Evolutionary conservation across 257 asterid species (phyloP).

Genomic region (Ocimum tenuiflorum): DNA sequence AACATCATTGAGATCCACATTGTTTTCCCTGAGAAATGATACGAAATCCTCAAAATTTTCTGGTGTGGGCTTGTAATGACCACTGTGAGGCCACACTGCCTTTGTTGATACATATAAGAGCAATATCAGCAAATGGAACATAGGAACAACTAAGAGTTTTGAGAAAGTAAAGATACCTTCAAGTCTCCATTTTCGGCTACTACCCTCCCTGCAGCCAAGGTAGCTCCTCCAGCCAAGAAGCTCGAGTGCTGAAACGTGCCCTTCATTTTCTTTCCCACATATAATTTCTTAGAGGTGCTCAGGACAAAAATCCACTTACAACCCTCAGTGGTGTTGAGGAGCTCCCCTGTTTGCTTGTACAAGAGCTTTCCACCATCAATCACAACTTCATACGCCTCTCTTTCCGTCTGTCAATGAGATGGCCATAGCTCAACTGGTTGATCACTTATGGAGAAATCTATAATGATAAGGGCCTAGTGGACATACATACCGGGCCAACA

Average conservation of each 20-base stretch:
- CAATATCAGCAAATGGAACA: too few species aligned
- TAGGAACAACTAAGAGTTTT: too few species aligned
- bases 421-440: not conserved
- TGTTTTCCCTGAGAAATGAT: conserved; percentile 41
- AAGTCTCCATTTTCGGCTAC: conserved; percentile 48
- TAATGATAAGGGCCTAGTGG: not conserved
- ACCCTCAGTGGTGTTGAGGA: conserved; percentile 35
- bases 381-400: conserved; percentile 46
- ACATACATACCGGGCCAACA: conserved; percentile 57
- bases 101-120: too few species aligned
- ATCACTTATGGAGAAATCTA: not conserved
- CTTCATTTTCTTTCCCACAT: conserved; percentile 51
- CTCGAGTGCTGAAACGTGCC: conserved; percentile 66
- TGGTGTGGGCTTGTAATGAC: conserved; percentile 55
- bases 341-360: conserved; percentile 42
- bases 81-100: conserved; percentile 82
- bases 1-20: conserved; percentile 44
- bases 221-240: conserved; percentile 66
- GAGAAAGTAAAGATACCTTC: conserved; percentile 47
- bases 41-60: conserved; percentile 53
- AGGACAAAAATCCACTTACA: conserved; percentile 58
- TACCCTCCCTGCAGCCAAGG: conserved; percentile 61
- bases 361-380: conserved; percentile 44
- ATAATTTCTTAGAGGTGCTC: conserved; percentile 40
- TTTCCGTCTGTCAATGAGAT: conserved; percentile 38